Evolutionary conservation across 768 basidiomycete species (phyloP), one percentile per base, ranked within the genome.

Genomic region (Wakefieldia striispora): DNA sequence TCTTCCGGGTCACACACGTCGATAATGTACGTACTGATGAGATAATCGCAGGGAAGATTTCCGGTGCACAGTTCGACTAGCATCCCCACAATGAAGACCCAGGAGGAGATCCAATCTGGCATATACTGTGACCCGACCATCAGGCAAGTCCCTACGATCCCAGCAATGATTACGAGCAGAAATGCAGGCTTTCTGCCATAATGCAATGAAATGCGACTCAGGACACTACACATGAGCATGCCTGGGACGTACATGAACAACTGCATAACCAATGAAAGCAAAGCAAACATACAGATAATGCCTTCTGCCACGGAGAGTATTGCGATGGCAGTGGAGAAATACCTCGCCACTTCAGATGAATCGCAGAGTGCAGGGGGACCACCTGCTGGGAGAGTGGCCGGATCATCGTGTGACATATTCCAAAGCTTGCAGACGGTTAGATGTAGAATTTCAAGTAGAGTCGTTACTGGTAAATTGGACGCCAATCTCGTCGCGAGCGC

Each of bases 21-120:
- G 13, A 70, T 54, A n/a, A 66, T 40, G 37, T 66, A 68, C 40
- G 66, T 44, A 35, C 63, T 63, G 17, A 56, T 11, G 26, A 70
- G 43, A 33, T 68, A 67, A 16, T 13, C 19, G 6, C 51, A 29
- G 8, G 57, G 35, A 10, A 47, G 3, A 8, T 17, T 4, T 29
- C 45, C 45, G 2, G 57, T 53, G 42, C 66, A 47, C 10, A 45
- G 10, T 20, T 57, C 40, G 5, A 47, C 40, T 16, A 67, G 6
- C 7, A 68, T 21, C 40, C 58, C 64, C 6, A 51, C n/a, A 4
- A 56, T 13, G 16, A 69, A 42, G n/a, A 53, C 17, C 27, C 58
- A 56, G n/a, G 44, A 21, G 40, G 55, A 33, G 4, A 61, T 43
- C 53, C 54, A 49, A 31, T 16, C 33, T 21, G 63, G 56, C 35